Evolutionary conservation across 768 basidiomycete genomes (phyloP).

Genomic region (Russula sp.): DNA sequence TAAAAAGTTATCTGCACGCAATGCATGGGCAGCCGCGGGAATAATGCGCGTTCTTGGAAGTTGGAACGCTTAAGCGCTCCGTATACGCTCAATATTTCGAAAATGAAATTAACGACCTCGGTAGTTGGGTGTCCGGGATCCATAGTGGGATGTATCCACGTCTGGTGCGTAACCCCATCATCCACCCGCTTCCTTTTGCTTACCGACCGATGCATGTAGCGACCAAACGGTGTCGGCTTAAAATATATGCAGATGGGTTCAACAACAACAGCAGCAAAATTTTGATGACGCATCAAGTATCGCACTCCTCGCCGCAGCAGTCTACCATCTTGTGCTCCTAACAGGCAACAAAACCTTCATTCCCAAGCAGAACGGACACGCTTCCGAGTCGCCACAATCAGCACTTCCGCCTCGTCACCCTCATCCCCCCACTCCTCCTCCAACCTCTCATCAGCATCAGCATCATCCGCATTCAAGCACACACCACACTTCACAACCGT

Average conservation of each 20-base stretch:
- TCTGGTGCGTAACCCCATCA: constrained; percentile 42
- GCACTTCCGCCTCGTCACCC: constrained; percentile 10
- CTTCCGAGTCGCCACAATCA: constrained; percentile 24
- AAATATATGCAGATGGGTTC: constrained; percentile 64
- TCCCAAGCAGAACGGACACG: constrained; percentile 55
- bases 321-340: constrained; percentile 67
- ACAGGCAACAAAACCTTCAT: constrained; percentile 49
- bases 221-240: constrained; percentile 51
- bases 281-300: constrained; percentile 76
- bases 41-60: constrained; percentile 81
- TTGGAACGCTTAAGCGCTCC: constrained; percentile 67
- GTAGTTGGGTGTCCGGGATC: constrained; percentile 69
- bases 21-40: constrained; percentile 71
- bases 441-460: no score
- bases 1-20: constrained; percentile 39
- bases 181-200: background rate
- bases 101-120: constrained; percentile 55
- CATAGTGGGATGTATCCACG: constrained; percentile 62
- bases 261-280: constrained; percentile 29
- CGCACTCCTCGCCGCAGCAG: constrained; percentile 69
- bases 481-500: no score
- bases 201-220: constrained; percentile 42
- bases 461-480: no score
- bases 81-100: constrained; percentile 49
- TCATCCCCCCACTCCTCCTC: no score